Base-by-base conservation (phyloP, 163 green algal genomes). In the Chloromonas sp. region DNA sequence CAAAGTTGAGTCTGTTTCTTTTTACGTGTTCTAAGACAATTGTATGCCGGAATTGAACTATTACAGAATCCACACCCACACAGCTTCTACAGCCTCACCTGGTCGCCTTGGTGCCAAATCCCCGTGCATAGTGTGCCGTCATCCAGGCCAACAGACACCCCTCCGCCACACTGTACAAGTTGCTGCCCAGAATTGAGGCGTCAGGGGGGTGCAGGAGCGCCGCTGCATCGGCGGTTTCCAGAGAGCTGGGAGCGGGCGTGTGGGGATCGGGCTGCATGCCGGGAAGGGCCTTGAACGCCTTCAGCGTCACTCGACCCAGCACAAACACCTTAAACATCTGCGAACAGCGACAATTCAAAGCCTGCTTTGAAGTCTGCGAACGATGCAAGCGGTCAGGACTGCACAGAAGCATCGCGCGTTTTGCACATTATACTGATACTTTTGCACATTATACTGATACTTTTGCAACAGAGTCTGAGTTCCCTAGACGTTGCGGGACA, bases 311-410 rank as follows among this genome's bases (percentile, higher is more conserved):
- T 0, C 89, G 88, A 36, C 88, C 87, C 76, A 97, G 88, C n/a
- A 94, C 89, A 86, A 95, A 96, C 0, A 95, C 82, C 84, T 93
- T 93, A 71, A 96, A 89, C 5, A 92, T 82, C 92, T 96, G 90
- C 77, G 83, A 81, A 36, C 36, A 36, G 36, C 36, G 36, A 36
- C 36, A 36, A 36, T 36, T 36, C 36, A 36, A 36, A 36, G 36
- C 36, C 36, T 36, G 36, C 36, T n/a, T 11, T 11, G 70, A 11
- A 77, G 70, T 81, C 62, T 14, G 58, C n/a, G 62, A 62, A 86
- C 36, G 36, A 36, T 36, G 36, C 36, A 36, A 36, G 36, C 36
- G 36, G 36, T 36, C 36, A 36, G 36, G 36, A 36, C 36, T 36
- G 36, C 36, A 36, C 36, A 36, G 36, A 36, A 36, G 36, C 36